These are phyloP conservation scores for Ogataea parapolymorpha DNA, from an alignment of 805 yeast genomes.

Conservation along the genomic window DNA sequence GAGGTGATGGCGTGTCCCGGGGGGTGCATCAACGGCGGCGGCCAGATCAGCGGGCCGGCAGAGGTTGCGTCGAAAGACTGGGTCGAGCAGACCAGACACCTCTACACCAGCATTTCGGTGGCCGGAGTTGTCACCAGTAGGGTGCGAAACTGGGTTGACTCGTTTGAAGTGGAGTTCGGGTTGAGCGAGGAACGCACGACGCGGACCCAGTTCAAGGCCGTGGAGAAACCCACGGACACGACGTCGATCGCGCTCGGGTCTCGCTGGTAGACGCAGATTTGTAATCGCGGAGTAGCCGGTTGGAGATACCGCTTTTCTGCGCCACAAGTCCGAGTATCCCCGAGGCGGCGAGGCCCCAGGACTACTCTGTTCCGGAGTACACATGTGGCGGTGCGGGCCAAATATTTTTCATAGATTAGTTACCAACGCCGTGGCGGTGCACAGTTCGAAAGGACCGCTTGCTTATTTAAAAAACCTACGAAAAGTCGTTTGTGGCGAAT, in stretches of 20 bases:
- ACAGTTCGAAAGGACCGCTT: slow-evolving; percentile 1
- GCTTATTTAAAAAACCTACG: slow-evolving; percentile 3
- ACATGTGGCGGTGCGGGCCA: slow-evolving; percentile 8
- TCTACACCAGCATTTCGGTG: slow-evolving; percentile 35
- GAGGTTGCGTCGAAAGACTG: slow-evolving; percentile 39
- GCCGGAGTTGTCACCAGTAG: not conserved
- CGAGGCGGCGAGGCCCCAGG: slow-evolving; percentile 3
- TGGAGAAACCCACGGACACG: slow-evolving; percentile 50
- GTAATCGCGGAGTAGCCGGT: slow-evolving; percentile 3
- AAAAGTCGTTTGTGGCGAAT: slow-evolving; percentile 8
- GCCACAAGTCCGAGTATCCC: slow-evolving; percentile 15
- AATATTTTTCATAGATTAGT: not conserved
- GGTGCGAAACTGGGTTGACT: slow-evolving; percentile 33
- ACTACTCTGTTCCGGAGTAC: slow-evolving; percentile 7
- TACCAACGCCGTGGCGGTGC: slow-evolving; percentile 6
- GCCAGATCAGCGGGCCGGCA: slow-evolving; percentile 60
- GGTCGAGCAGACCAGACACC: slow-evolving; percentile 36
- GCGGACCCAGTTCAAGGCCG: slow-evolving; percentile 45
- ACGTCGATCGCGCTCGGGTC: slow-evolving; percentile 49
- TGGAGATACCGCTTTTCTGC: slow-evolving; percentile 13
- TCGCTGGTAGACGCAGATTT: slow-evolving; percentile 43
- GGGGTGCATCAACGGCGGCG: slow-evolving; percentile 97
- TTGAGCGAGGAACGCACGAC: slow-evolving; percentile 36
- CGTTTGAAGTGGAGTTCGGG: slow-evolving; percentile 32
- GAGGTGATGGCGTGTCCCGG: slow-evolving; percentile 99